These are phyloP conservation scores for Globisporangium recalcitrans DNA, from an alignment of 352 stramenopile genomes.

Conservation along the genomic window DNA sequence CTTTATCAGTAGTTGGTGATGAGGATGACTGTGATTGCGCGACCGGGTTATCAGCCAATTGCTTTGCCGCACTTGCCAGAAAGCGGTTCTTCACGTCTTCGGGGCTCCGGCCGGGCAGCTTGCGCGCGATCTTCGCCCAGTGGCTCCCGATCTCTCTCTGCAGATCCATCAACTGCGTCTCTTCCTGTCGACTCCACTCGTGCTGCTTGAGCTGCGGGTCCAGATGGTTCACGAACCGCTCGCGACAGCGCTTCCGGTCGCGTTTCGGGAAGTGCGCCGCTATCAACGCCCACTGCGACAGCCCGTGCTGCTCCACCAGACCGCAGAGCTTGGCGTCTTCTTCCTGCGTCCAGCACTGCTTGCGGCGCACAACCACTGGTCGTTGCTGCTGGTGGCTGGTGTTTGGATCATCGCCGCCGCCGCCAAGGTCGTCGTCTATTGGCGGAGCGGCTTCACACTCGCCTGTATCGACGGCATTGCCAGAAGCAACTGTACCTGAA, in stretches of 20 bases:
- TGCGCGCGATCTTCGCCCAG: slow-evolving; percentile 34
- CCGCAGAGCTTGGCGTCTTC: slow-evolving; percentile 42
- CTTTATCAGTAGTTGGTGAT: background rate
- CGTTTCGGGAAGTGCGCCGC: slow-evolving; percentile 31
- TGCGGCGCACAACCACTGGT: background rate
- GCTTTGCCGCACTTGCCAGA: slow-evolving; percentile 19
- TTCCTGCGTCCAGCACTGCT: slow-evolving; percentile 33
- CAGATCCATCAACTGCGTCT: slow-evolving; percentile 33
- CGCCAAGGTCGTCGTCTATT: background rate
- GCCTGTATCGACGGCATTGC: background rate
- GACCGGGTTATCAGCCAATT: background rate
- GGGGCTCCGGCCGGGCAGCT: slow-evolving; percentile 31
- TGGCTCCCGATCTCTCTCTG: slow-evolving; percentile 23
- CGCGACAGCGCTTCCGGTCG: slow-evolving; percentile 65
- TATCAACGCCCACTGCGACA: slow-evolving; percentile 33
- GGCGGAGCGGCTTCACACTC: background rate
- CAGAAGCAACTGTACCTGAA: background rate
- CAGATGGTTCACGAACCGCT: slow-evolving; percentile 72
- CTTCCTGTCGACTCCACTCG: slow-evolving; percentile 42
- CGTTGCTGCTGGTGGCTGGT: background rate
- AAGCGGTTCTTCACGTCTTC: slow-evolving; percentile 61
- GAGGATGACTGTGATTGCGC: background rate
- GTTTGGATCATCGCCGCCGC: background rate
- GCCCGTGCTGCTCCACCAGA: slow-evolving; percentile 35
- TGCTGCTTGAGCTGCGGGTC: slow-evolving; percentile 25